These are phyloP conservation scores for Alternaria triticimaculans DNA, from an alignment of 2,329 filamentous ascomycete species.

Conservation along the genomic window DNA sequence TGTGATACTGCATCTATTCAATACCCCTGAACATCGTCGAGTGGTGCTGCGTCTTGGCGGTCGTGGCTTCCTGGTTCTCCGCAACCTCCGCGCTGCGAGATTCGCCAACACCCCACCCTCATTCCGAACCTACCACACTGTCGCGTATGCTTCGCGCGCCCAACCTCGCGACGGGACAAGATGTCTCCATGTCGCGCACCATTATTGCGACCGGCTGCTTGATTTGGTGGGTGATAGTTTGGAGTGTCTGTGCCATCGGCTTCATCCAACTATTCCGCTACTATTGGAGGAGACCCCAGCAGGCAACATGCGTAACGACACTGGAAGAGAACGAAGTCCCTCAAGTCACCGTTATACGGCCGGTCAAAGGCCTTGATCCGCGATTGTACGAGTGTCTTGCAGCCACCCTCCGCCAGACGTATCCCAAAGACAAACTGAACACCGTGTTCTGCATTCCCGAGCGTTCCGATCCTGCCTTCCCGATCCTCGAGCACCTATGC, in stretches of 20 bases:
- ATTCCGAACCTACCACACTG: conserved; percentile 15
- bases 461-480: conserved; percentile 75
- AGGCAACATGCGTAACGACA: conserved; percentile 50
- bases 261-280: conserved; percentile 65
- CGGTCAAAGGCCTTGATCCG: conserved; percentile 90
- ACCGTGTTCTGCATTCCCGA: conserved; percentile 84
- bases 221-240: conserved; percentile 64
- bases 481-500: conserved; percentile 74
- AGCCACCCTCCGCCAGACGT: conserved; percentile 81
- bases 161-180: conserved; percentile 27
- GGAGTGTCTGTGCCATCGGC: conserved; percentile 64
- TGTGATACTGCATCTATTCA: background rate
- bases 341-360: conserved; percentile 88
- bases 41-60: conserved; percentile 10
- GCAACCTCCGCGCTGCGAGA: conserved; percentile 25
- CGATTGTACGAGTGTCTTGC: conserved; percentile 91
- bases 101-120: conserved; percentile 20
- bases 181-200: conserved; percentile 45
- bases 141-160: conserved; percentile 46
- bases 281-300: conserved; percentile 56
- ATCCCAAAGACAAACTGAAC: conserved; percentile 76
- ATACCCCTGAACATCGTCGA: background rate
- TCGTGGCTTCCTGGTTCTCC: conserved; percentile 15
- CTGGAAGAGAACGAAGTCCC: conserved; percentile 63
- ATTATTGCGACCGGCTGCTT: conserved; percentile 57